Evolutionary conservation across 768 basidiomycete species (phyloP).

Genomic region (Boletus patriciae): DNA sequence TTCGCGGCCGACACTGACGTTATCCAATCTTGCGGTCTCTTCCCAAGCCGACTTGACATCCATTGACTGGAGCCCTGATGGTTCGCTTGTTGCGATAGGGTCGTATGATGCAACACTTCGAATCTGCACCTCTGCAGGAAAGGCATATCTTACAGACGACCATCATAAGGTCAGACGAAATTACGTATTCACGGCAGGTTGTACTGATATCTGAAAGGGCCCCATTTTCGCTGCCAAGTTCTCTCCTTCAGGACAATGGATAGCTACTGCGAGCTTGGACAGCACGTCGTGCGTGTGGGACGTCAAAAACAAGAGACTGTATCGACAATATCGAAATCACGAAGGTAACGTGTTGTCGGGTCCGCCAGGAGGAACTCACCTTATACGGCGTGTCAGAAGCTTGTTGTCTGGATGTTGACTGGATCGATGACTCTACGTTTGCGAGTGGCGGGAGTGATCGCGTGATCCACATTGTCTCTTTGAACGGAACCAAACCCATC

Average conservation of each 20-base stretch:
- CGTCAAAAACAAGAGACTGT: constrained; percentile 56
- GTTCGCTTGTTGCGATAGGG: constrained; percentile 71
- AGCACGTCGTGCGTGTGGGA: constrained; percentile 80
- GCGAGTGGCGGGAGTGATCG: constrained; percentile 74
- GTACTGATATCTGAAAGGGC: constrained; percentile 49
- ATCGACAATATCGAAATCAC: constrained; percentile 65
- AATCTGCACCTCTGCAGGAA: constrained; percentile 61
- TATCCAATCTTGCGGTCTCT: constrained; percentile 50
- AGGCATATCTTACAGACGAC: constrained; percentile 57
- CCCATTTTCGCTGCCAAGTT: constrained; percentile 80
- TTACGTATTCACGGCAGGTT: not conserved
- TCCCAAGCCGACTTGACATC: constrained; percentile 67
- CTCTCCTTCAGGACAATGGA: constrained; percentile 69
- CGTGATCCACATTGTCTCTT: constrained; percentile 57
- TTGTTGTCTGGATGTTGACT: constrained; percentile 80
- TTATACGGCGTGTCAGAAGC: constrained; percentile 41
- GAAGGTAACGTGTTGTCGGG: constrained; percentile 45
- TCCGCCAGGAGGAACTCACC: not conserved
- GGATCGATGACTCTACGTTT: constrained; percentile 70
- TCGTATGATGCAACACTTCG: constrained; percentile 75
- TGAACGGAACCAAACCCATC: constrained; percentile 53
- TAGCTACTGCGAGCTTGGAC: constrained; percentile 77
- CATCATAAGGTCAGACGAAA: constrained; percentile 59
- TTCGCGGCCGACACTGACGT: constrained; percentile 39
- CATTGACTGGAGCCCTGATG: constrained; percentile 75